Conservation (phyloP, 202 grass and related monocot genomes). For the Carex sylvatica region DNA sequence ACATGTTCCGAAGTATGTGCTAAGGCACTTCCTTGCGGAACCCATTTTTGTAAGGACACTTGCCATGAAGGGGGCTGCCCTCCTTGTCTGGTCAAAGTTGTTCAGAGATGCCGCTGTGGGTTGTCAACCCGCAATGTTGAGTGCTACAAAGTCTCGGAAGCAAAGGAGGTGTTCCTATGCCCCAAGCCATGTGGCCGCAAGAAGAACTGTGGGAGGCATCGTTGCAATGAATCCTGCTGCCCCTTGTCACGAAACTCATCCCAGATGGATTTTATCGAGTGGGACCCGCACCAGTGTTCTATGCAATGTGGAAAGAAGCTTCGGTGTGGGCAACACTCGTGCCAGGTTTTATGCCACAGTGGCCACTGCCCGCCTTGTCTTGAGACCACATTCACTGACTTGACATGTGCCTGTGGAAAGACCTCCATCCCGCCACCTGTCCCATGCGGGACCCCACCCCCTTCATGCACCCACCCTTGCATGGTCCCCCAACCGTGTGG, state of each 20-base stretch:
- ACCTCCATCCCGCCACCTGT: constrained; percentile 77
- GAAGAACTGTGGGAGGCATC: constrained; percentile 92
- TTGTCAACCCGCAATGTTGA: constrained; percentile 58
- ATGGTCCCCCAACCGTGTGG: constrained; percentile 64
- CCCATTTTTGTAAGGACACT: constrained; percentile 64
- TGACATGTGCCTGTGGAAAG: constrained; percentile 89
- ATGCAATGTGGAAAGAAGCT: constrained; percentile 91
- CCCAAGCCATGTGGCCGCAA: constrained; percentile 81
- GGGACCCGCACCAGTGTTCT: constrained; percentile 85
- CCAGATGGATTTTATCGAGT: constrained; percentile 33
- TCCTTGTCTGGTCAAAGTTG: constrained; percentile 57
- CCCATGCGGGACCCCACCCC: constrained; percentile 72
- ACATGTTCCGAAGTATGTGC: constrained; percentile 71
- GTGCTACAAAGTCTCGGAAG: constrained; percentile 53
- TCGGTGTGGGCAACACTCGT: constrained; percentile 74
- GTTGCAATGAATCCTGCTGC: constrained; percentile 83
- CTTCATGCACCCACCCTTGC: constrained; percentile 74
- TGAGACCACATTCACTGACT: constrained; percentile 87
- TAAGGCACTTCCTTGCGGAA: constrained; percentile 61
- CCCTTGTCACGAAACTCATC: constrained; percentile 42
- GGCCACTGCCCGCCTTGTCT: constrained; percentile 81
- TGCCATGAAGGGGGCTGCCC: constrained; percentile 82
- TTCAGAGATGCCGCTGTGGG: constrained; percentile 80
- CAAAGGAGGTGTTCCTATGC: constrained; percentile 55
- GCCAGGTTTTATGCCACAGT: constrained; percentile 80